Evolutionary conservation across 2,329 filamentous ascomycete species (phyloP).

Genomic region (Cordyceps javanica): DNA sequence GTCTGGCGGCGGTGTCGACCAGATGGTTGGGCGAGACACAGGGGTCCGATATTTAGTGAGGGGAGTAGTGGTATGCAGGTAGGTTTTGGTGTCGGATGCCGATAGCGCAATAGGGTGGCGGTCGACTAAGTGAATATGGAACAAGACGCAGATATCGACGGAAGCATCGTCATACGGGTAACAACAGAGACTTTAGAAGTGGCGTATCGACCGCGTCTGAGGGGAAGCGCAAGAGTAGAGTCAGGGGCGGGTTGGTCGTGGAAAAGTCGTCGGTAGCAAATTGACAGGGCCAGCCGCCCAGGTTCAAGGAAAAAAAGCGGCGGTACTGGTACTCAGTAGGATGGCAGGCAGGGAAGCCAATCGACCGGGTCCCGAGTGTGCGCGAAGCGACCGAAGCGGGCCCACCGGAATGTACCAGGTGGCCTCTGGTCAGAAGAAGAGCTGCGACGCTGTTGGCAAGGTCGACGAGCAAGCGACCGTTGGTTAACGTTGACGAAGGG

Average conservation of each 20-base stretch:
- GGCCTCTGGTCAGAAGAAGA: neutral
- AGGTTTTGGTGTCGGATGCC: neutral
- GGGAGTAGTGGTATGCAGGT: neutral
- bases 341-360: neutral
- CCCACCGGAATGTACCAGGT: conserved; percentile 6
- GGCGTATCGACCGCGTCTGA: neutral
- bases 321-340: neutral
- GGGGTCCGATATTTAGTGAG: conserved; percentile 1
- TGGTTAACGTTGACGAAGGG: neutral
- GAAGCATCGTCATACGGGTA: neutral
- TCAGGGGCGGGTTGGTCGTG: conserved; percentile 8
- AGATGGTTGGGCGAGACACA: conserved; percentile 4
- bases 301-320: neutral
- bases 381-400: conserved; percentile 5
- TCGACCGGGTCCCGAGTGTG: neutral
- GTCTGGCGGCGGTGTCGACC: neutral
- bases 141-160: neutral
- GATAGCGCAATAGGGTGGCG: neutral
- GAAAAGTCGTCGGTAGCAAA: conserved; percentile 7
- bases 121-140: neutral
- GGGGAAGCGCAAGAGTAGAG: neutral
- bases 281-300: conserved; percentile 1
- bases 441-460: neutral
- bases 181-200: neutral
- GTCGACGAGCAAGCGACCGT: neutral